Evolutionary conservation across 169 alveolate species (phyloP).

Genomic region (Eimeria necatrix): DNA sequence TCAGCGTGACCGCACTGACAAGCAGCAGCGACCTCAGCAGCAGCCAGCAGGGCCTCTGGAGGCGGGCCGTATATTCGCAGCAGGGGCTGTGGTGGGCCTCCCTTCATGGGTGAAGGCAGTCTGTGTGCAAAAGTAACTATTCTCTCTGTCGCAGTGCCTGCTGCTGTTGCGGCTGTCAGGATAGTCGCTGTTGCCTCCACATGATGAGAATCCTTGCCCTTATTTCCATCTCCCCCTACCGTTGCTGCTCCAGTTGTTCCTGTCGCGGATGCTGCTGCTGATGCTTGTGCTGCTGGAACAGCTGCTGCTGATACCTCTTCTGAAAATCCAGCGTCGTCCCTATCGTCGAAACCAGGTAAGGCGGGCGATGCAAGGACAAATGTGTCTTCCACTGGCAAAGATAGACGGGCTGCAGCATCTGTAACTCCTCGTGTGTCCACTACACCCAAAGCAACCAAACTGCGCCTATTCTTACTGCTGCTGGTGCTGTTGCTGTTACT

Average conservation of each 20-base stretch:
- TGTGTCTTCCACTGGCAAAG: constrained; percentile 8
- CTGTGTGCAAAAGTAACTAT: neutral
- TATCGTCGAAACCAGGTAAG: neutral
- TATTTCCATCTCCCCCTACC: neutral
- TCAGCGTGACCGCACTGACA: neutral
- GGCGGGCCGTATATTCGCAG: constrained; percentile 12
- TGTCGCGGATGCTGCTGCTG: neutral
- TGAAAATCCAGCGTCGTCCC: neutral
- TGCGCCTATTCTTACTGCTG: constrained; percentile 46
- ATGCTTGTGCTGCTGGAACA: neutral
- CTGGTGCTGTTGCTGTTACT: constrained; percentile 64
- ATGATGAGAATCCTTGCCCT: neutral
- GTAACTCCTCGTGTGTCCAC: constrained; percentile 42
- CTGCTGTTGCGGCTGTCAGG: constrained; percentile 41
- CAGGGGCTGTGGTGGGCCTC: constrained; percentile 11
- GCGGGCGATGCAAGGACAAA: neutral
- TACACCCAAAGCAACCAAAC: constrained; percentile 15
- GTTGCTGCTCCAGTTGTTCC: constrained; percentile 33
- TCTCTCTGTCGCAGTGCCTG: constrained; percentile 19
- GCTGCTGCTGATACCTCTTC: constrained; percentile 44
- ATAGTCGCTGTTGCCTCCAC: constrained; percentile 9
- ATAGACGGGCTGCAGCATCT: constrained; percentile 38
- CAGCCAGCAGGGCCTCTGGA: constrained; percentile 2
- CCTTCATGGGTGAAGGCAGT: neutral
- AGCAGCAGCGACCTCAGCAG: constrained; percentile 45